These are phyloP conservation scores for Fragaria vesca DNA, from an alignment of 306 rosid genomes.

Conservation along the genomic window DNA sequence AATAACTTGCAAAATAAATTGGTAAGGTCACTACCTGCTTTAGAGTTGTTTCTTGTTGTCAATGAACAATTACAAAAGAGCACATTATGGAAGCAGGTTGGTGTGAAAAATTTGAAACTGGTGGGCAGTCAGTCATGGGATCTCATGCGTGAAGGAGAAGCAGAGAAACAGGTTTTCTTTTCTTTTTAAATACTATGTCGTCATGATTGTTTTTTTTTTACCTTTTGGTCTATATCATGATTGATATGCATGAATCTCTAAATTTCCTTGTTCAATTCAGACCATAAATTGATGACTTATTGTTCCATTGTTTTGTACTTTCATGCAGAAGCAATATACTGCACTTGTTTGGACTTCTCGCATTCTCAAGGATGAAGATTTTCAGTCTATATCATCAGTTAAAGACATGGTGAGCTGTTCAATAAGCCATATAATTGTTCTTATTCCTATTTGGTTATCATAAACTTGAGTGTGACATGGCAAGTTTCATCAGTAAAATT, in stretches of 20 bases:
- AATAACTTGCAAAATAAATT: constrained; percentile 58
- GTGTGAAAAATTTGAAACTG: constrained; percentile 73
- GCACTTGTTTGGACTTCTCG: constrained; percentile 92
- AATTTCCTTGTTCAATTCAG: not conserved
- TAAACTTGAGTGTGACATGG: not conserved
- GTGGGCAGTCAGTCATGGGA: constrained; percentile 77
- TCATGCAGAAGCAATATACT: constrained; percentile 79
- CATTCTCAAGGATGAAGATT: constrained; percentile 62
- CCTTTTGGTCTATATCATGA: not conserved
- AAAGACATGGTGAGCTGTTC: constrained; percentile 48
- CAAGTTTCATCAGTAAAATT: not conserved
- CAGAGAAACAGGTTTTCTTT: constrained; percentile 82
- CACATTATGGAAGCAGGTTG: constrained; percentile 49
- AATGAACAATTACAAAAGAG: constrained; percentile 14
- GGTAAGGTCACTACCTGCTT: constrained; percentile 45
- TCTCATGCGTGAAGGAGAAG: constrained; percentile 89
- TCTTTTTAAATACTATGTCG: not conserved
- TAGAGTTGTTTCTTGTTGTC: constrained; percentile 17
- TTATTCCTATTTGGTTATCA: not conserved
- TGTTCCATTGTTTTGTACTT: constrained; percentile 18
- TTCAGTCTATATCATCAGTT: constrained; percentile 49
- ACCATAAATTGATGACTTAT: constrained; percentile 13
- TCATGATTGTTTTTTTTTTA: not conserved
- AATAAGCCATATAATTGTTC: not conserved
- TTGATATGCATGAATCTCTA: not conserved